Evolutionary conservation across 2,329 filamentous ascomycete species (phyloP), one percentile per base, ranked within the genome.

Genomic region (Cytospora piceae): DNA sequence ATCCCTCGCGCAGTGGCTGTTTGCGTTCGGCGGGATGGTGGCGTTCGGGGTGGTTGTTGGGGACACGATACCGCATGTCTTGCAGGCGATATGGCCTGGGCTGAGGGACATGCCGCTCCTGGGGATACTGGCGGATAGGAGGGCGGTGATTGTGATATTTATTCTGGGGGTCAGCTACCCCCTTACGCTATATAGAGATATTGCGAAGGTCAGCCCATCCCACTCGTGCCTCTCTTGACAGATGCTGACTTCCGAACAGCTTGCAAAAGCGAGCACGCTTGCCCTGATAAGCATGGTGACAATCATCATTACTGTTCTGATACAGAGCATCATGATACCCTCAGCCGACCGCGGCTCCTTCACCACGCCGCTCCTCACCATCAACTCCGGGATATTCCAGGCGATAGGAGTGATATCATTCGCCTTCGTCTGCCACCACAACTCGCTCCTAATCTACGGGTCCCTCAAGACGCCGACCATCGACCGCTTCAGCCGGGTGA

Each of bases 361-460:
- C 63, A 85, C 83, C 68, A 86, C 85, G 64, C 85, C 89, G 20
- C 78, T 93, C 46, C 79, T 97, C 65, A 87, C 90, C n/a, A 83
- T 98, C 71, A 96, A 96, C 73, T 83, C 85, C 31, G 95, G 94
- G 57, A 89, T 99, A 66, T 96, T 98, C 74, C 94, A 98, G 77
- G 94, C 95, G 27, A 93, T 99, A 72, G 95, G 95, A 37, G 94
- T 99, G 22, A 99, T 99, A 72, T 98, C 95, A 5, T 99, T 99
- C 77, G 87, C 87, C 58, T 90, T 90, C 69, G 87, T 90, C 69
- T 90, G 87, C 76, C 87, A 99, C 76, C 95, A 99, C 81, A 99
- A 99, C 80, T 96, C 93, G 60, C 89, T 99, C 67, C 85, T 99
- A 64, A 99, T 99, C 75, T 99, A 99, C 79, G 94, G 94, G 70